Evolutionary conservation across 495 filamentous ascomycete species (phyloP), one percentile per base, ranked within the genome.

Genomic region (Margaritispora aquatica): DNA sequence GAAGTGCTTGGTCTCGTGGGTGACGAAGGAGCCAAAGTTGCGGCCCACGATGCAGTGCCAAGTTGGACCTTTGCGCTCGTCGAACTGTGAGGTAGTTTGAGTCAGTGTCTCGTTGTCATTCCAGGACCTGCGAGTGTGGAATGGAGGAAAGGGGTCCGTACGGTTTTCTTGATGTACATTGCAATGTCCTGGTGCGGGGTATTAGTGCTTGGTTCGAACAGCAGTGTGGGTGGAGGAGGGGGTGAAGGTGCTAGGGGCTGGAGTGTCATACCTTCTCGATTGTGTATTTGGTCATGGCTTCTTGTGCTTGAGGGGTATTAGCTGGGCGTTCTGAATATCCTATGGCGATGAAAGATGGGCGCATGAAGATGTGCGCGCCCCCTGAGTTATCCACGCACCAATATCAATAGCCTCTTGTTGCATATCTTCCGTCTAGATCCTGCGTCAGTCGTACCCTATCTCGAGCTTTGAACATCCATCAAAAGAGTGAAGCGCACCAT

Each of bases 41-140:
- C 95, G 83, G 41, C 94, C 94, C 11, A 97, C 94, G 60, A 99
- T 96, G 74, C 95, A 97, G 74, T 99, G 94, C 94, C 94, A 96
- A 65, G 90, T 96, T 60, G 90, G 89, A 24, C 93, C 90, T 77
- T 93, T 96, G 67, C 91, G 84, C 58, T 85, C 85, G 71, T 96
- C 90, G 65, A 96, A 94, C 89, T 96, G 66, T 68, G 66, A 51
- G 59, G 55, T 61, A 22, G 59, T 52, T 34, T 34, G 13, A 61
- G 54, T 26, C 13, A 1, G 21, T 20, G n/a, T 53, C 9, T 13
- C 4, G 20, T 34, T n/a, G 2, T 36, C n/a, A n/a, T n/a, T n/a
- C n/a, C n/a, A n/a, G n/a, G n/a, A n/a, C n/a, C n/a, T n/a, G n/a
- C n/a, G n/a, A 15, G n/a, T 17, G 13, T 13, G 29, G 13, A n/a